Evolutionary conservation across 108 stramenopile genomes (phyloP).

Genomic region (Fragilariopsis cylindrus): DNA sequence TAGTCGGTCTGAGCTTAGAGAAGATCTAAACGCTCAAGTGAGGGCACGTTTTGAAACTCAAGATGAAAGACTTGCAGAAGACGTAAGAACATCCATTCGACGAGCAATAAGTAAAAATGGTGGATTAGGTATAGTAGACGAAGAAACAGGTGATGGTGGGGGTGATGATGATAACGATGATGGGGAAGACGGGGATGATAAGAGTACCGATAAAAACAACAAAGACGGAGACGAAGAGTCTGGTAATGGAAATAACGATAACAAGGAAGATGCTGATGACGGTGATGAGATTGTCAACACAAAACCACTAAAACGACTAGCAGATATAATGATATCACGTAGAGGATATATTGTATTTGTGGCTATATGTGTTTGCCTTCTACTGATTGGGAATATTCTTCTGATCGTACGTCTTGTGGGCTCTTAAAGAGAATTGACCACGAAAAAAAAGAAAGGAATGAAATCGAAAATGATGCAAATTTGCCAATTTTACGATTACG

Average conservation of each 20-base stretch:
- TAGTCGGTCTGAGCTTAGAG: slow-evolving; percentile 6
- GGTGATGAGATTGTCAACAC: not conserved
- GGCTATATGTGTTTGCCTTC: not conserved
- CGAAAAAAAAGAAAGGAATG: not conserved
- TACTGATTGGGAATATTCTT: not conserved
- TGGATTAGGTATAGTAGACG: not conserved
- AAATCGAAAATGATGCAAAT: not conserved
- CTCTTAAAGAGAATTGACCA: not conserved
- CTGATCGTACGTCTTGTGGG: not conserved
- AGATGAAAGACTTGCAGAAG: not conserved
- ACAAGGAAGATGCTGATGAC: not conserved
- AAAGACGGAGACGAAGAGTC: not conserved
- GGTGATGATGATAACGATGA: not conserved
- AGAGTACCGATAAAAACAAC: not conserved
- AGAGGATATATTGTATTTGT: not conserved
- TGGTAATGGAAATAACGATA: not conserved
- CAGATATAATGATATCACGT: not conserved
- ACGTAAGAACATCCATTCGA: not conserved
- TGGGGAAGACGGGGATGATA: not conserved
- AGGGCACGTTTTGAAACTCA: not conserved
- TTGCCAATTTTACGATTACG: too few species aligned
- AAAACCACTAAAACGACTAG: not conserved
- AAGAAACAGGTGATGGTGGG: not conserved
- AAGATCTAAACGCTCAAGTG: slow-evolving; percentile 5
- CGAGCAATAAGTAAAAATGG: too few species aligned